Base-by-base conservation (phyloP, 352 stramenopile genomes). In the Blastocystis sp. region DNA sequence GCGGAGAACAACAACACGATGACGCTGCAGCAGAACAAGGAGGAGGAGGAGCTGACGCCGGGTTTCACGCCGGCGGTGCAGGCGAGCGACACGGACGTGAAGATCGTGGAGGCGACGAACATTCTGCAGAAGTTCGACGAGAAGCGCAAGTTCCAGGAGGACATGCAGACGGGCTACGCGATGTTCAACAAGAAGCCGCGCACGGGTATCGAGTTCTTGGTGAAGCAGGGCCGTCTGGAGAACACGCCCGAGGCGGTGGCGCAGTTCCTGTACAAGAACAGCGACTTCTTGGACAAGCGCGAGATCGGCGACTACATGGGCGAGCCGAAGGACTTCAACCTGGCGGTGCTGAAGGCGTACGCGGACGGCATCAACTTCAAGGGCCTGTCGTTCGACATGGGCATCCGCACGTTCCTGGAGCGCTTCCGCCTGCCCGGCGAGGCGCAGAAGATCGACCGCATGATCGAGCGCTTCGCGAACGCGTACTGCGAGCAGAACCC, bases 381-480 rank as follows among this genome's bases (percentile, higher is more conserved):
- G 10, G 95, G 94, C 9, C 89, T 93, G 89, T 31, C 65, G 90
- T 98, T 99, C 91, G 97, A 99, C 92, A 94, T 98, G 60, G 97
- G 96, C 24, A 98, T 99, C 90, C 94, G 97, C 33, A 92, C 96
- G 35, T 99, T 99, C 91, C 93, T 99, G 26, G 93, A 94, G 37
- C 96, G 96, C 39, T 99, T 99, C 92, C 95, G 97, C 45, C 93
- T 99, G 4, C 98, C 96, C 3, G 97, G 97, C 33, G 98, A 99
- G 92, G 97, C 97, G 0, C 97, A 99, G 91, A 99, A 99, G 92
- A 99, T 99, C 92, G 98, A 99, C 93, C 96, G 98, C 41, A 99
- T 99, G 90, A 99, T 99, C 96, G 97, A 99, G 91, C 98, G 98
- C 90, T 99, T 99, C 92, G 97, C 98, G 1, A 96, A 98, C 91